Base-by-base conservation (phyloP, 768 basidiomycete genomes). In the Tulasnella calospora region DNA sequence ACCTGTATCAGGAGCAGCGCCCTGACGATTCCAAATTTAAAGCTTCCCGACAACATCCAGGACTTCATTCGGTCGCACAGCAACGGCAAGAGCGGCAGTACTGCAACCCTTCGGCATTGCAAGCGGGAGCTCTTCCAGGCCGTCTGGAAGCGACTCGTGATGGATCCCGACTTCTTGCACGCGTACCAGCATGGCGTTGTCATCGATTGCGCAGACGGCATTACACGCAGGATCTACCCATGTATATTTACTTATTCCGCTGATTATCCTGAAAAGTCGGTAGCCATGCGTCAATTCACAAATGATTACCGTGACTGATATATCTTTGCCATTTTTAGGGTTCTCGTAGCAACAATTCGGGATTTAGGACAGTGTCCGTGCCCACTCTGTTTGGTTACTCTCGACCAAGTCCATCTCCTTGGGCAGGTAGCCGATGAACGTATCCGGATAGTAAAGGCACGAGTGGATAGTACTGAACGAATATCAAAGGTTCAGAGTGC, bases 221-320 rank as follows among this genome's bases (percentile, higher is more conserved):
- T 79, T 10, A 51, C 15, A 41, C 70, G 80, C 13, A 69, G 80
- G 3, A 13, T 80, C 12, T 85, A 81, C 40, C 83, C 82, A 3
- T 76, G 81, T 0, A 81, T 85, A 0, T 83, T 85, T 38, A 84
- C 84, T 1, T 85, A 85, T 61, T 83, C 83, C 1, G 84, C 84
- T 0, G 83, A 86, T 72, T 86, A 86, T 44, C 85, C 85, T 0
- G 84, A 86, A 35, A 86, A 86, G 85, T 85, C 55, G 0, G 81
- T 81, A 3, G 13, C 15, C 71, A 17, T 73, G 76, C 73, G 6
- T 47, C 30, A 15, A 40, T 5, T 13, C 51, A 55, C n/a, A 19
- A 13, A 5, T 19, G 51, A 19, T 5, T 17, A 55, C n/a, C 13
- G 6, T 3, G 51, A 55, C n/a, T 17, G 3, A 19, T 17, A 55